Evolutionary conservation across 1,139 yeast genomes (phyloP), one percentile per base, ranked within the genome.

Genomic region (Taphrina pruni): DNA sequence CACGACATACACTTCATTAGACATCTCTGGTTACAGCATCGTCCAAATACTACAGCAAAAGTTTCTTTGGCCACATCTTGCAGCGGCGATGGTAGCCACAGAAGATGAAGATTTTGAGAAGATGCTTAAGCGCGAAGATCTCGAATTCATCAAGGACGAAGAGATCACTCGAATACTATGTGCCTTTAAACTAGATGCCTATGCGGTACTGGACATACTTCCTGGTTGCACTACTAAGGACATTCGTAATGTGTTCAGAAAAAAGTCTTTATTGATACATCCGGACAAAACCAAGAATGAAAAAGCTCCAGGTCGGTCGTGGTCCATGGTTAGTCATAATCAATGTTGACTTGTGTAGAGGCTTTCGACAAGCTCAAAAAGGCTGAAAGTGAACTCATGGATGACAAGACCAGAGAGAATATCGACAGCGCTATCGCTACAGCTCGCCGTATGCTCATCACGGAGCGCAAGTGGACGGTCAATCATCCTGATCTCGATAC

Each of bases 231-330:
- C 81, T 69, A 60, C 76, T 64, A 69, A 74, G 45, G 79, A 78
- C 60, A 81, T 86, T 68, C 84, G 82, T 72, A 83, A 81, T 71
- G 75, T 79, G 54, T 88, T 83, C 75, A 77, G 91, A 48, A 83
- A 82, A 76, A 87, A 86, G 76, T 86, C 90, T 8, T 78, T 87
- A 54, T 77, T 87, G 71, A 85, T 88, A 50, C 93, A 88, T 75
- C 93, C 93, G 0, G 93, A 88, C 75, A 87, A 87, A 73, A 82
- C 86, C 1, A 77, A 79, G 60, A 85, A 88, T 73, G 61, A 45
- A 38, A 56, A 57, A 48, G 67, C 67, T 11, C 67, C 67, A 38
- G 67, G 67, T 46, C 9, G 14, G 61, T 32, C 14, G 9, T 26
- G 8, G 12, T 21, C 54, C n/a, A 14, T 2, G 20, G n/a, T 6